Evolutionary conservation across 2,329 filamentous ascomycete species (phyloP), one percentile per base, ranked within the genome.

Genomic region (Microcera coccophila): DNA sequence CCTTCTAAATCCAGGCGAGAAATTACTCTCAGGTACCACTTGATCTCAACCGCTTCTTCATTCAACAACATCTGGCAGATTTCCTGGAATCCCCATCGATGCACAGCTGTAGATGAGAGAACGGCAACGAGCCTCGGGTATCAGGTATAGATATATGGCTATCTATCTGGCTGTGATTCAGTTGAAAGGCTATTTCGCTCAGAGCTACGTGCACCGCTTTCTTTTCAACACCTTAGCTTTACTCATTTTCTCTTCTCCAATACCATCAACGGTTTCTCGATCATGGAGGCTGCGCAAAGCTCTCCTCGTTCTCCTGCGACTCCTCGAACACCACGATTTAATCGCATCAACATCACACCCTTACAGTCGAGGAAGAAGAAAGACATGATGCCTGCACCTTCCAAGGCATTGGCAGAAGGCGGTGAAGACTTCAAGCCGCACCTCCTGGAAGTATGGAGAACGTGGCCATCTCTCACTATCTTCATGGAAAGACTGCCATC

Each of bases 391-490:
- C n/a, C n/a, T n/a, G n/a, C n/a, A n/a, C n/a, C 22, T 26, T 26
- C 22, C 22, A 26, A 26, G 7, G 22, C 7, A 26, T 12, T 7
- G 22, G 7, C 22, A 12, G 7, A 26, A 14, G 29, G 8, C 29
- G 15, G 9, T 17, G 29, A 32, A 17, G 29, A 32, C 12, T n/a
- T 7, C n/a, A 15, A 10, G 12, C 7, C 29, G 15, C 11, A 32
- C 29, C 29, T 32, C 12, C 7, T 5, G 5, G 29, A 33, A 2
- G 32, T 51, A n/a, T 71, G 69, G 69, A 49, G 53, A 21, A 52
- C 49, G 8, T 68, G 64, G 63, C 56, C 62, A 0, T 59, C 62
- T 12, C 41, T 70, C 5, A 58, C 42, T 4, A 41, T 72, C 14
- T 45, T 49, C 3, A 29, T 74, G 2, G 54, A 55, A 5, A 46